phyloP scores from a whole-genome alignment of 2,329 filamentous ascomycete genomes.

The Penicillium sp. region DNA sequence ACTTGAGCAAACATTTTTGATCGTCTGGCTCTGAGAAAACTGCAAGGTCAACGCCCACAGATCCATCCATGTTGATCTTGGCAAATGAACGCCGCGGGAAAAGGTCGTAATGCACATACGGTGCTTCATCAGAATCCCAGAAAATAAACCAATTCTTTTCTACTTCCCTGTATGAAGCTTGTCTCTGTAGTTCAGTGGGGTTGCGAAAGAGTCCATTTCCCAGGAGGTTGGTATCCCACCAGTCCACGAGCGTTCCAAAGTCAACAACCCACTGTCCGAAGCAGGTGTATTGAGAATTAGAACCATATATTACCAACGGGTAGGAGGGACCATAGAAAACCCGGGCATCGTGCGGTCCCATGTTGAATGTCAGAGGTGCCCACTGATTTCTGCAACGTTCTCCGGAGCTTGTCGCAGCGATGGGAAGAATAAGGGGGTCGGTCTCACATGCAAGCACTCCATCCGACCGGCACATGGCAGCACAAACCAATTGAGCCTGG shows the following conservation, averaged over 20 bases:
- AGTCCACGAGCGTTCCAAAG: slow-evolving; percentile 48
- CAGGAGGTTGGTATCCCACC: slow-evolving; percentile 21
- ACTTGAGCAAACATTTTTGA: slow-evolving; percentile 43
- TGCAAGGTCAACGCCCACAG: slow-evolving; percentile 44
- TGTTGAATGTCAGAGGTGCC: slow-evolving; percentile 39
- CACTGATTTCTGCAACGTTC: slow-evolving; percentile 45
- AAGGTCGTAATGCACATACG: slow-evolving; percentile 55
- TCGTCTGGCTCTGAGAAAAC: slow-evolving; percentile 36
- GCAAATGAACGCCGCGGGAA: slow-evolving; percentile 50
- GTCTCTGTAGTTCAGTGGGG: slow-evolving; percentile 52
- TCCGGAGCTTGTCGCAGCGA: slow-evolving; percentile 41
- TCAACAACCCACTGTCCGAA: slow-evolving; percentile 57
- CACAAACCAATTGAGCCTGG: background rate
- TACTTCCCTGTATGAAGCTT: slow-evolving; percentile 40
- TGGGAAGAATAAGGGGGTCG: slow-evolving; percentile 35
- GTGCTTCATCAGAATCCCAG: slow-evolving; percentile 48
- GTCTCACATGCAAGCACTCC: background rate
- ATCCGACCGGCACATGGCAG: background rate
- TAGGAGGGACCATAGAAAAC: slow-evolving; percentile 53
- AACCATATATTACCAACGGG: slow-evolving; percentile 54
- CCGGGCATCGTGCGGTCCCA: slow-evolving; percentile 57
- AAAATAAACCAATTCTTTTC: slow-evolving; percentile 64
- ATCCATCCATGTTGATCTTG: slow-evolving; percentile 26
- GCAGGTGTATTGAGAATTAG: slow-evolving; percentile 53
- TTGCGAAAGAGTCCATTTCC: slow-evolving; percentile 13